Evolutionary conservation across 306 rosid species (phyloP).

Genomic region (Rosa multiflora): DNA sequence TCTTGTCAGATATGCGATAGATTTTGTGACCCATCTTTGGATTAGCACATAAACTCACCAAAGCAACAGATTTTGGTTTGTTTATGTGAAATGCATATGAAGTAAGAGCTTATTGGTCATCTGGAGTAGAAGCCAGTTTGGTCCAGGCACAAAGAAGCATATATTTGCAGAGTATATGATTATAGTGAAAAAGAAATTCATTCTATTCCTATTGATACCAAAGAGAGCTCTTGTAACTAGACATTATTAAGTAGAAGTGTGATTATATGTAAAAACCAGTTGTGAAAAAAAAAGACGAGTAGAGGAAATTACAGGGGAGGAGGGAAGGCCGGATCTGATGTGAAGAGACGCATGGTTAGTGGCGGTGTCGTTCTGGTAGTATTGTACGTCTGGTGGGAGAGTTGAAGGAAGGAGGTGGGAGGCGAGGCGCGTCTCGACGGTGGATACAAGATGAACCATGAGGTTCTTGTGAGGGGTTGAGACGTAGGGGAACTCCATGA

Average conservation of each 20-base stretch:
- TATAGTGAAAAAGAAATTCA: neutral
- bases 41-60: no score
- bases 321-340: conserved; percentile 42
- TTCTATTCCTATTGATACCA: neutral
- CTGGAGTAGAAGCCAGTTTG: no score
- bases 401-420: conserved; percentile 71
- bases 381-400: conserved; percentile 61
- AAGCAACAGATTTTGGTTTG: no score
- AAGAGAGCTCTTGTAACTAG: neutral
- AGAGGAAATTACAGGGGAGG: conserved; percentile 30
- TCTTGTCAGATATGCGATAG: no score
- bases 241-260: neutral
- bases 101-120: no score
- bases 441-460: conserved; percentile 60
- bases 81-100: no score
- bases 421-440: conserved; percentile 52
- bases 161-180: no score
- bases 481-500: conserved; percentile 64
- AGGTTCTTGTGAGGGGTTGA: conserved; percentile 59
- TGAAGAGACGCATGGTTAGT: conserved; percentile 59
- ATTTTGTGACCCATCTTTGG: no score
- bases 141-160: no score
- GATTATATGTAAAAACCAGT: neutral
- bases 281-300: neutral
- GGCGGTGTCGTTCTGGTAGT: conserved; percentile 40